Evolutionary conservation across 2,329 filamentous ascomycete species (phyloP), one percentile per base, ranked within the genome.

Genomic region (Aspergillus costaricaensis): DNA sequence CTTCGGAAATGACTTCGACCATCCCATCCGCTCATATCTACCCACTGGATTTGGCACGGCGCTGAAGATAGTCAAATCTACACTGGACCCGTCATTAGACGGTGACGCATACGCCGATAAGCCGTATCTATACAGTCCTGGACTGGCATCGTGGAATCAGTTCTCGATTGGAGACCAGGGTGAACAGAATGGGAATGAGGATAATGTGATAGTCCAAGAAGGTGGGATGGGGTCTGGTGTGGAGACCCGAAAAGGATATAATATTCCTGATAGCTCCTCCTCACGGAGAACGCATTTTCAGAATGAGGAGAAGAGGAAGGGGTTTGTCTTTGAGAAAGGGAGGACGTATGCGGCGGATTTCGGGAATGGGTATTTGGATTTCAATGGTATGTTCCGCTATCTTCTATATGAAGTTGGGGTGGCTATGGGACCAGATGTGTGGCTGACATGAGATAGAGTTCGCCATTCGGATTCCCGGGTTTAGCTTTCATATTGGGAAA

Each of bases 1-100:
- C 57, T 96, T 96, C 69, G 95, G 94, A 44, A 98, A 98, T 75
- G 92, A 97, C 80, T 97, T 98, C 73, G 93, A 96, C 71, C 86
- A 90, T 54, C 91, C 95, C 0, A 95, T 99, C 68, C 86, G 92
- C 30, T 90, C 96, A 72, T 86, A 88, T 15, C 81, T 99, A 2
- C 94, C 95, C 0, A 91, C 91, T 0, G 92, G 94, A 0, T 96
- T 96, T 76, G 87, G 86, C 72, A 89, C 91, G 9, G 93, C 92
- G 0, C 87, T 97, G 76, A 88, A 87, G 55, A 88, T 96, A 47
- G 91, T 96, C 27, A 91, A 91, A 68, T 96, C 91, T 90, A 91
- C 88, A 80, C 89, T 98, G 52, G 94, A 99, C 72, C 94, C 94
- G 0, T 91, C 92, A 0, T 79, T 99, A 0, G 92, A 97, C 8